phyloP scores from a whole-genome alignment of 208 protist genomes.

The Kentomonas sorsogonicus region DNA sequence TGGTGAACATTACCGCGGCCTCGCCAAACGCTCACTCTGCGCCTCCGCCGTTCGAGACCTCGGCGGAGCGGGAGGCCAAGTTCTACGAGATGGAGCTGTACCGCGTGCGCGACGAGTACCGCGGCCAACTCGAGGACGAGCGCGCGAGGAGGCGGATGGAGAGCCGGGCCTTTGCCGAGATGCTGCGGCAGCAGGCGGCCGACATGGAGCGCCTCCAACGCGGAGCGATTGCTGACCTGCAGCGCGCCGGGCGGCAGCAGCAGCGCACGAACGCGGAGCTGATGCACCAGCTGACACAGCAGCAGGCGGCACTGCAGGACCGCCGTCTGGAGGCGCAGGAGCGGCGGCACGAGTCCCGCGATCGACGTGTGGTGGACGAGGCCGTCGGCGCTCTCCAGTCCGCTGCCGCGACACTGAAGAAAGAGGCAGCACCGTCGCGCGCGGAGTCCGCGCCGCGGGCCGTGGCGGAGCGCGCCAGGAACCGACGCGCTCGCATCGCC shows the following conservation, averaged over 20 bases:
- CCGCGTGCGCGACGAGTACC: conserved; percentile 31
- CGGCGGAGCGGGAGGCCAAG: conserved; percentile 29
- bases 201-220: conserved; percentile 37
- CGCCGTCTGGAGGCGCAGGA: neutral
- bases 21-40: conserved; percentile 1
- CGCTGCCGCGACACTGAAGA: no score
- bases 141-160: conserved; percentile 38
- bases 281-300: neutral
- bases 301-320: neutral
- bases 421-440: no score
- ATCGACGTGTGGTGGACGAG: neutral
- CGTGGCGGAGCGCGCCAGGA: no score
- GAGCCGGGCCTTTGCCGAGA: conserved; percentile 43
- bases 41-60: conserved; percentile 9
- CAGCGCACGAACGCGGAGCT: neutral
- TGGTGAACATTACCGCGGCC: conserved; percentile 34
- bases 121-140: conserved; percentile 39
- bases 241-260: conserved; percentile 37
- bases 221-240: conserved; percentile 32
- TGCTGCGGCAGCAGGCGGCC: conserved; percentile 42
- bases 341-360: neutral
- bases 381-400: no score
- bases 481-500: no score
- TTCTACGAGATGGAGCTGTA: conserved; percentile 51
- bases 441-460: no score